A percentile compares a stretch with the other conserved stretches of the same genome.
phyloP scores from a whole-genome alignment of 2,329 filamentous ascomycete genomes.

The Beauveria bassiana region DNA sequence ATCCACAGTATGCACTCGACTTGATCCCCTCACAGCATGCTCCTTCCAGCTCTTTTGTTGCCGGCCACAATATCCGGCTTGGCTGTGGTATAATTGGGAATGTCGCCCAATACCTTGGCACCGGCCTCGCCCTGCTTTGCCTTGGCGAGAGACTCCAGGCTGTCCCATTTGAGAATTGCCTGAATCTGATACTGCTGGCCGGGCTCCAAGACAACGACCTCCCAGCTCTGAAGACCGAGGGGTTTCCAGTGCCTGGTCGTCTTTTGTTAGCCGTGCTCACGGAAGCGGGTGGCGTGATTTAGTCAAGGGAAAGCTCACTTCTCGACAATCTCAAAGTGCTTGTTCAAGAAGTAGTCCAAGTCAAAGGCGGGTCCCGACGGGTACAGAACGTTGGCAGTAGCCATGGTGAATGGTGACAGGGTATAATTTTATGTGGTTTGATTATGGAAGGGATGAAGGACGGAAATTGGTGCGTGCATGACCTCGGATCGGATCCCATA shows the following conservation, averaged over 20 bases:
- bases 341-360: conserved; percentile 39
- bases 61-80: conserved; percentile 9
- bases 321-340: conserved; percentile 37
- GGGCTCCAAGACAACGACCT: not conserved
- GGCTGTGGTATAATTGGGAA: conserved; percentile 9
- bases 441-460: not conserved
- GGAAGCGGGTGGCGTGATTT: not conserved
- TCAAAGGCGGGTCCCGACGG: conserved; percentile 36
- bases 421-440: not conserved
- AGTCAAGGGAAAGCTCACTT: conserved; percentile 13
- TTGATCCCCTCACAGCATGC: not conserved
- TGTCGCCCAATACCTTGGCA: conserved; percentile 9
- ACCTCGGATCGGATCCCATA: not conserved
- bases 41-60: not conserved
- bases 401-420: not conserved
- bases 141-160: not conserved
- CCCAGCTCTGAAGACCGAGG: conserved; percentile 17
- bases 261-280: not conserved
- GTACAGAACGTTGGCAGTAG: conserved; percentile 29
- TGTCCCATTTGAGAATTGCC: conserved; percentile 9
- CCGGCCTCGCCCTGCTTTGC: not conserved
- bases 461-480: not conserved
- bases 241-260: conserved; percentile 7
- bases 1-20: no score
- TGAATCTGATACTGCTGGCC: conserved; percentile 12